phyloP scores from a whole-genome alignment of 495 filamentous ascomycete species.

The Tuber calosporum region DNA sequence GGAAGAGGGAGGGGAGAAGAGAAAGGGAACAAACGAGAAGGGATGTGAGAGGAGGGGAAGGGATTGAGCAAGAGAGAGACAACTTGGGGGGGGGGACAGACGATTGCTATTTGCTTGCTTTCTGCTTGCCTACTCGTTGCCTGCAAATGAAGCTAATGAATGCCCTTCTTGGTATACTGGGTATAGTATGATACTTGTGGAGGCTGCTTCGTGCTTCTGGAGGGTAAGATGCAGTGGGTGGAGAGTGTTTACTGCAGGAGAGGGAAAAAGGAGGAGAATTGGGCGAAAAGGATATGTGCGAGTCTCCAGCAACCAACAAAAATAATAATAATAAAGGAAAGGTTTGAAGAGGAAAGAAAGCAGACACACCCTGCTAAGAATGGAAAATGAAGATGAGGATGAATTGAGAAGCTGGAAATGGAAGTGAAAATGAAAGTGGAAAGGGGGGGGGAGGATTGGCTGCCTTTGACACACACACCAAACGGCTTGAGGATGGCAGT shows the following conservation, averaged over 20 bases:
- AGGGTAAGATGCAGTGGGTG: neutral
- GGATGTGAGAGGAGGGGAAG: constrained; percentile 24
- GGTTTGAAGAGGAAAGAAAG: neutral
- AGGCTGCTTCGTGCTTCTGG: neutral
- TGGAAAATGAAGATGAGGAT: neutral
- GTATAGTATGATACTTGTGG: neutral
- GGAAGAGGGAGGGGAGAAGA: neutral
- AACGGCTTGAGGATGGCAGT: neutral
- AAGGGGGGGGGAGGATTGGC: constrained; percentile 19
- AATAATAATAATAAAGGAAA: neutral
- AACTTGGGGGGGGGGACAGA: constrained; percentile 29
- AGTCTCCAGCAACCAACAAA: neutral
- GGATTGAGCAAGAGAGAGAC: constrained; percentile 20
- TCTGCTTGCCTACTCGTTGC: constrained; percentile 4
- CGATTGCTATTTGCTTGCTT: constrained; percentile 26
- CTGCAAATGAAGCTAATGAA: neutral
- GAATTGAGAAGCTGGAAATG: constrained; percentile 9
- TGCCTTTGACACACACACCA: constrained; percentile 2
- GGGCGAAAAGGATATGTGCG: neutral
- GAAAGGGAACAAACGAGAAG: constrained; percentile 22
- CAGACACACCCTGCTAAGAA: neutral
- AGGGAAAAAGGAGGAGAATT: neutral
- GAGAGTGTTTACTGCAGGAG: neutral
- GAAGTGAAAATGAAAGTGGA: constrained; percentile 30
- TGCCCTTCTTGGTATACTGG: neutral